These are phyloP conservation scores for Yamadazyma dushanensis DNA, from an alignment of 1,139 yeast species.

Conservation along the genomic window DNA sequence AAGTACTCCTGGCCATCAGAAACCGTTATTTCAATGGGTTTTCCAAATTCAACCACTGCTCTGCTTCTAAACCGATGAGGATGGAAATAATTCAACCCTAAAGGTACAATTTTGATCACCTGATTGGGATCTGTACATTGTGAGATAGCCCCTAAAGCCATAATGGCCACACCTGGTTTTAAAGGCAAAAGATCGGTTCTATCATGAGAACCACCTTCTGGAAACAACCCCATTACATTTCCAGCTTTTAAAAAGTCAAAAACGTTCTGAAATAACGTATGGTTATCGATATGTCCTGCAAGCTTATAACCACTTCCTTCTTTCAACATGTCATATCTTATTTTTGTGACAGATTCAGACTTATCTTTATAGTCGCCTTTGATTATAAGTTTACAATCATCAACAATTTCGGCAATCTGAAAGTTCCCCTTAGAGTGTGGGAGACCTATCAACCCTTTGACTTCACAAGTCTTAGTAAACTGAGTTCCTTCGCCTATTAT, in stretches of 20 bases:
- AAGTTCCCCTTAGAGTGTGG: constrained; percentile 60
- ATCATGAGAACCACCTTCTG: constrained; percentile 88
- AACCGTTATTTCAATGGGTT: constrained; percentile 71
- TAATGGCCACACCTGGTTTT: constrained; percentile 96
- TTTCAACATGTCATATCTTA: constrained; percentile 36
- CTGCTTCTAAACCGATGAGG: constrained; percentile 93
- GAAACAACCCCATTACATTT: constrained; percentile 67
- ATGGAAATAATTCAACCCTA: constrained; percentile 96
- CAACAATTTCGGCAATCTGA: constrained; percentile 50
- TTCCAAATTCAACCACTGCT: constrained; percentile 93
- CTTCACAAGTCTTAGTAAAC: constrained; percentile 45
- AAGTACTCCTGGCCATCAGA: constrained; percentile 66
- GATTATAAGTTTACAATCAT: constrained; percentile 52
- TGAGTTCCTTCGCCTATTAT: constrained; percentile 46
- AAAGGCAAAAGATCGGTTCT: constrained; percentile 86
- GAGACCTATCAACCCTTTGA: constrained; percentile 61
- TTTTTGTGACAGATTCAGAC: constrained; percentile 22
- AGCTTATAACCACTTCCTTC: constrained; percentile 53
- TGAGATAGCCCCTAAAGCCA: constrained; percentile 86
- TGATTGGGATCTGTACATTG: constrained; percentile 70
- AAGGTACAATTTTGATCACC: constrained; percentile 84
- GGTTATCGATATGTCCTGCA: constrained; percentile 67
- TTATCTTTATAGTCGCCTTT: constrained; percentile 21
- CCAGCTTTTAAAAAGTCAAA: constrained; percentile 59
- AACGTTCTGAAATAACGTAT: constrained; percentile 58